Percentiles rank a stretch among this genome's conserved stretches.
Conservation (phyloP, 805 yeast species). For the Myxozyma neotropica region DNA sequence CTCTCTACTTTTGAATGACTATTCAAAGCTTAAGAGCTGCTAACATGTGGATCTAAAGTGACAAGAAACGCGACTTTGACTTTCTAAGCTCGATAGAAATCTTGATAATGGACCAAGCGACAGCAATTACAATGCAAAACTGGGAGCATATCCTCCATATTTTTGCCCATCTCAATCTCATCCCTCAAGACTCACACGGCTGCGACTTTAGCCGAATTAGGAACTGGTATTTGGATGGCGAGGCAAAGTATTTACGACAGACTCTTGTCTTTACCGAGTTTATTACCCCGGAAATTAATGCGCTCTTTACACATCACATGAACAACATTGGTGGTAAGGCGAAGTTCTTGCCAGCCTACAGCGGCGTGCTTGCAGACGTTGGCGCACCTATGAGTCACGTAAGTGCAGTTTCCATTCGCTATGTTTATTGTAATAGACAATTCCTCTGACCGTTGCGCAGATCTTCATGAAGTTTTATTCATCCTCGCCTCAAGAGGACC, state of each 20-base stretch:
- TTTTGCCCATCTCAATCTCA: constrained; percentile 68
- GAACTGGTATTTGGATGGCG: constrained; percentile 89
- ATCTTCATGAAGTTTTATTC: constrained; percentile 68
- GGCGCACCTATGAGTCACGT: constrained; percentile 60
- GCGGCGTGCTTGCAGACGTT: constrained; percentile 62
- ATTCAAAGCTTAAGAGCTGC: background rate
- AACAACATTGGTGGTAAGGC: constrained; percentile 46
- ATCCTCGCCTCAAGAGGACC: constrained; percentile 58
- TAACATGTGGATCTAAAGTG: constrained; percentile 33
- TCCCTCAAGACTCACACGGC: constrained; percentile 77
- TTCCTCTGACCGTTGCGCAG: constrained; percentile 43
- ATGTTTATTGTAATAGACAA: background rate
- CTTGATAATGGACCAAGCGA: constrained; percentile 76
- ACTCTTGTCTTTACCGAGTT: constrained; percentile 74
- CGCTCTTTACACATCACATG: constrained; percentile 49
- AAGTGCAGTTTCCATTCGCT: background rate
- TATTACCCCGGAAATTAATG: constrained; percentile 78
- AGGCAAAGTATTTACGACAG: constrained; percentile 73
- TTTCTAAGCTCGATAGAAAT: constrained; percentile 88
- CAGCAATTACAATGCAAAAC: constrained; percentile 87
- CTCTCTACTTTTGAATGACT: constrained; percentile 12
- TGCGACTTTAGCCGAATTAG: constrained; percentile 91
- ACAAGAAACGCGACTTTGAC: constrained; percentile 67
- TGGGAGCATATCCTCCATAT: constrained; percentile 79
- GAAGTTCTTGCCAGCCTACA: constrained; percentile 47